These are phyloP conservation scores for Dictyostelium capitatum DNA, from an alignment of 78 protist genomes.

Conservation along the genomic window DNA sequence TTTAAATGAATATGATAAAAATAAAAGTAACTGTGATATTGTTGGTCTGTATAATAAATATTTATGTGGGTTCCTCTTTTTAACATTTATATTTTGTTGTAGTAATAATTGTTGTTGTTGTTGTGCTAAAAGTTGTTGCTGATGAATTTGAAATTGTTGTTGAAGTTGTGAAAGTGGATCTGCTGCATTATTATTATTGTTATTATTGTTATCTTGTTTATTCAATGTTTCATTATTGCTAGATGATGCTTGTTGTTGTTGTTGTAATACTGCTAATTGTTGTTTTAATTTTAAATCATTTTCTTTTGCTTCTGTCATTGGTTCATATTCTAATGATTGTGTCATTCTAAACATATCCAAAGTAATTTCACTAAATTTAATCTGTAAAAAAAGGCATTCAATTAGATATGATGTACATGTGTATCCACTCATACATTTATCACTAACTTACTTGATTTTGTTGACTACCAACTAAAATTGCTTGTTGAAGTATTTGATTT, in stretches of 20 bases:
- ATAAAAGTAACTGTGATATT: constrained; percentile 59
- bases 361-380: constrained; percentile 83
- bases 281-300: background rate
- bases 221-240: background rate
- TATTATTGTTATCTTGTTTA: background rate
- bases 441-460: constrained; percentile 56
- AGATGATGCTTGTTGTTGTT: background rate
- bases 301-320: constrained; percentile 6
- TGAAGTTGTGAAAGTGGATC: background rate
- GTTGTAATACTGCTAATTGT: background rate
- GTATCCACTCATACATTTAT: too few relatives aligned
- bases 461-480: constrained; percentile 69
- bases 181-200: background rate
- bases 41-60: constrained; percentile 75
- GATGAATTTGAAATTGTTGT: background rate
- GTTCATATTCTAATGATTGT: constrained; percentile 74
- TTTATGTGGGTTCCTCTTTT: constrained; percentile 76
- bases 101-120: background rate
- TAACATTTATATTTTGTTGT: background rate
- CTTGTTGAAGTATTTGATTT: constrained; percentile 46
- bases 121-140: constrained; percentile 4
- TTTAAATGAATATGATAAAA: constrained; percentile 55
- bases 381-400: constrained; percentile 1
- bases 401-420: background rate
- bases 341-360: constrained; percentile 83